Conservation (phyloP, 768 basidiomycete species). For the Suillus subalutaceus region DNA sequence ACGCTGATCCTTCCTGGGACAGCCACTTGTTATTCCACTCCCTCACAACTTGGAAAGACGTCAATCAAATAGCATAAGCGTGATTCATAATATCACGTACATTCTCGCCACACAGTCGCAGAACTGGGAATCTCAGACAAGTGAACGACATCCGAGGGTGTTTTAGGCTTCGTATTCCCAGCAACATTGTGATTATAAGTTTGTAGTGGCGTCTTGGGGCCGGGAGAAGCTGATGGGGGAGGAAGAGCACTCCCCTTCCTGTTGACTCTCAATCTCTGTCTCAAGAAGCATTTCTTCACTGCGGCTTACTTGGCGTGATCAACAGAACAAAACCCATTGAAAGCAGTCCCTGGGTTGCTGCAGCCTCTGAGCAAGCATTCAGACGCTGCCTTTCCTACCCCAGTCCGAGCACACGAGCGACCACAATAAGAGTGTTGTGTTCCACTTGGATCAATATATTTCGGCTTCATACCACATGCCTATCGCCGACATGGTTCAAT, state of each 20-base stretch:
- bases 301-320: constrained; percentile 55
- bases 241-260: background rate
- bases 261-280: background rate
- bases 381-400: constrained; percentile 39
- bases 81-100: constrained; percentile 39
- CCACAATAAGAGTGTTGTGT: constrained; percentile 62
- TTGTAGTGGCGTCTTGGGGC: background rate
- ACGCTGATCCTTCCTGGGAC: constrained; percentile 23
- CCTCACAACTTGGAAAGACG: background rate
- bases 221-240: background rate
- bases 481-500: constrained; percentile 21
- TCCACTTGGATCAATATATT: constrained; percentile 62
- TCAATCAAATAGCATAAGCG: constrained; percentile 21
- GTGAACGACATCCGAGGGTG: constrained; percentile 39
- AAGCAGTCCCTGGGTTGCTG: constrained; percentile 50
- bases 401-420: constrained; percentile 57
- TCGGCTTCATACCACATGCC: constrained; percentile 63
- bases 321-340: constrained; percentile 60
- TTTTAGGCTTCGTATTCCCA: background rate
- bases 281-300: background rate
- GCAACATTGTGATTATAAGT: background rate
- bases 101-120: constrained; percentile 51
- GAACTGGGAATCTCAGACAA: constrained; percentile 52
- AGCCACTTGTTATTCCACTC: constrained; percentile 7
- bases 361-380: constrained; percentile 56